phyloP scores from a whole-genome alignment of 768 basidiomycete species.

The Porphyrellus cyaneotinctus region DNA sequence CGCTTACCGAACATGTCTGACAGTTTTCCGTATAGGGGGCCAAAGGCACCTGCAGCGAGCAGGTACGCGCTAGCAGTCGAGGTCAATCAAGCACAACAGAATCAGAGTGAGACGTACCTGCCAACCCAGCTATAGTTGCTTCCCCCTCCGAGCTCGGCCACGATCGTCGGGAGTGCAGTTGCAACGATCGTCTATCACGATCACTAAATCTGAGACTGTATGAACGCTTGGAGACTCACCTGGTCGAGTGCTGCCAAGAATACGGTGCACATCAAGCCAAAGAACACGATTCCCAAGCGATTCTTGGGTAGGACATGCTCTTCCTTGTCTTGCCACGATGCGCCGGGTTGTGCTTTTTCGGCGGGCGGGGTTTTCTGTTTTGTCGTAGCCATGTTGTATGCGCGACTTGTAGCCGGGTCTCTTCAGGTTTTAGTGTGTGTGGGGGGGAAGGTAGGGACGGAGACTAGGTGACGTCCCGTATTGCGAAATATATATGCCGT shows the following conservation, averaged over 20 bases:
- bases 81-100: neutral
- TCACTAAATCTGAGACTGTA: neutral
- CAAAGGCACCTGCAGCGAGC: constrained; percentile 60
- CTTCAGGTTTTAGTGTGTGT: neutral
- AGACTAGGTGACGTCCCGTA: neutral
- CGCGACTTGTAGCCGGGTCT: neutral
- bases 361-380: neutral
- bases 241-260: constrained; percentile 55
- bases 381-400: constrained; percentile 11
- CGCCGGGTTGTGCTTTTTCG: constrained; percentile 38
- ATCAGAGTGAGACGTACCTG: constrained; percentile 37
- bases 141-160: constrained; percentile 59
- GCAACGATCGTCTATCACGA: constrained; percentile 57
- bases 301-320: constrained; percentile 48
- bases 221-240: constrained; percentile 30
- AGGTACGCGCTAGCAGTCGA: constrained; percentile 59
- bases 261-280: constrained; percentile 29
- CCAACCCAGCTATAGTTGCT: constrained; percentile 71
- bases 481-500: neutral
- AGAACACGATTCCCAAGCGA: constrained; percentile 21
- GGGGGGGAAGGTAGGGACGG: neutral
- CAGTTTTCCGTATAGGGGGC: constrained; percentile 75
- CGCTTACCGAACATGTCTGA: constrained; percentile 50
- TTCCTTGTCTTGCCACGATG: constrained; percentile 54
- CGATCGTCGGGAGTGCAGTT: constrained; percentile 75